Conservation (phyloP, 2,329 filamentous ascomycete species). For the Berkeleyomyces rouxiae region DNA sequence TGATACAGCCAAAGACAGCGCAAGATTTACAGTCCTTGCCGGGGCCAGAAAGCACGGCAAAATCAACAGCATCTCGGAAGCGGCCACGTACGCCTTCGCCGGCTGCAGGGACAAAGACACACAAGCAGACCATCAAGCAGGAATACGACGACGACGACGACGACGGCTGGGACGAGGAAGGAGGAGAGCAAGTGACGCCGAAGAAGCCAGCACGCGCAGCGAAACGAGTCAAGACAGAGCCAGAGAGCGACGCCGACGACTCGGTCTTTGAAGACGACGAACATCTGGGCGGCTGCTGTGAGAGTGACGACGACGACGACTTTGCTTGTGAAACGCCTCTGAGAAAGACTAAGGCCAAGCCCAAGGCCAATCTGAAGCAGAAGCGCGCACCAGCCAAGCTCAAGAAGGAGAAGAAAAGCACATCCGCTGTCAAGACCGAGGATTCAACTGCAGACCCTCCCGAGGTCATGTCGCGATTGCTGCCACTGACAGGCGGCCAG, state of each 20-base stretch:
- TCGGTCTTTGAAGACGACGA: constrained; percentile 10
- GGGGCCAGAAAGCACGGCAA: too few species aligned
- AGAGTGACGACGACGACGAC: constrained; percentile 10
- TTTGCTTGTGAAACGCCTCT: background rate
- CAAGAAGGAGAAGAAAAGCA: constrained; percentile 1
- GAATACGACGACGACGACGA: background rate
- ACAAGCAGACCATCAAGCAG: background rate
- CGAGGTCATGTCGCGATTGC: constrained; percentile 7
- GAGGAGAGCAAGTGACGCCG: background rate
- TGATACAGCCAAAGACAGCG: background rate
- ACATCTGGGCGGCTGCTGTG: constrained; percentile 6
- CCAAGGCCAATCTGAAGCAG: background rate
- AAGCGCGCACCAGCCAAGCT: background rate
- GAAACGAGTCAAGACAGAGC: background rate
- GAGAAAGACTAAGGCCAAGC: background rate
- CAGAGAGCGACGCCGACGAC: background rate
- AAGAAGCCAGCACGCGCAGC: background rate
- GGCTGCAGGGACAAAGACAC: background rate
- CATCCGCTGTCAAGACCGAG: background rate
- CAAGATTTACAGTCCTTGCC: background rate
- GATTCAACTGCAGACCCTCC: background rate
- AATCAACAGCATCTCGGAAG: background rate
- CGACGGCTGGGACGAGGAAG: background rate
- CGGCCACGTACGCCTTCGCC: background rate
- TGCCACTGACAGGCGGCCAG: constrained; percentile 8